A percentile compares a stretch with the other conserved stretches of the same genome.
These are phyloP conservation scores for Neurospora tetrasperma DNA, from an alignment of 495 filamentous ascomycete species.

Conservation along the genomic window DNA sequence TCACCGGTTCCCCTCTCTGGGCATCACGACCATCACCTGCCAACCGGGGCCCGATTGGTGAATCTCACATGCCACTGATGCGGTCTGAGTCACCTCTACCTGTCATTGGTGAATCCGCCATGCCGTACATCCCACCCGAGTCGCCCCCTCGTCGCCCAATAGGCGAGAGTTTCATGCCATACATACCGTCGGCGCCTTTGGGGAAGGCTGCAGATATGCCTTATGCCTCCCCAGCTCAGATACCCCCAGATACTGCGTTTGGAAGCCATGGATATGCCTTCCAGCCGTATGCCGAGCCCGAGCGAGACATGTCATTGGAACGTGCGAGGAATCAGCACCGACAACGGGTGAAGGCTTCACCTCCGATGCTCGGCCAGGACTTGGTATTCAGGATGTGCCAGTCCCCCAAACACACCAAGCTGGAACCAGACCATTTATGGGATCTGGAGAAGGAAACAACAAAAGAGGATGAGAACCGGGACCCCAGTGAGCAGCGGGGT, in stretches of 20 bases:
- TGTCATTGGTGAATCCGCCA: constrained; percentile 23
- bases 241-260: constrained; percentile 24
- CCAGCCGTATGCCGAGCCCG: constrained; percentile 21
- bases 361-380: constrained; percentile 77
- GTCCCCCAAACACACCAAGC: constrained; percentile 70
- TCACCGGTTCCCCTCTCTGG: constrained; percentile 22
- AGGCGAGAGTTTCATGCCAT: constrained; percentile 28
- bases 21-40: constrained; percentile 11
- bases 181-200: constrained; percentile 25
- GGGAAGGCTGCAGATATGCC: constrained; percentile 25
- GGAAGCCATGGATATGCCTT: constrained; percentile 21
- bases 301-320: constrained; percentile 33
- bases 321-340: constrained; percentile 24
- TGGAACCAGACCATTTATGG: constrained; percentile 52
- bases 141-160: constrained; percentile 22
- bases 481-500: constrained; percentile 35
- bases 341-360: constrained; percentile 41
- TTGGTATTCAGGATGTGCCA: constrained; percentile 64
- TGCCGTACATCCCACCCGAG: constrained; percentile 19
- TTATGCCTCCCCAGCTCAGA: constrained; percentile 17
- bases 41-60: constrained; percentile 24
- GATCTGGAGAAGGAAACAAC: constrained; percentile 20
- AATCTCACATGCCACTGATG: constrained; percentile 29
- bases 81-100: constrained; percentile 29
- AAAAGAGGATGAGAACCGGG: constrained; percentile 36